Percentiles rank a stretch among this genome's conserved stretches.
Conservation (phyloP, 2,329 filamentous ascomycete species). For the Verticillium klebahnii region DNA sequence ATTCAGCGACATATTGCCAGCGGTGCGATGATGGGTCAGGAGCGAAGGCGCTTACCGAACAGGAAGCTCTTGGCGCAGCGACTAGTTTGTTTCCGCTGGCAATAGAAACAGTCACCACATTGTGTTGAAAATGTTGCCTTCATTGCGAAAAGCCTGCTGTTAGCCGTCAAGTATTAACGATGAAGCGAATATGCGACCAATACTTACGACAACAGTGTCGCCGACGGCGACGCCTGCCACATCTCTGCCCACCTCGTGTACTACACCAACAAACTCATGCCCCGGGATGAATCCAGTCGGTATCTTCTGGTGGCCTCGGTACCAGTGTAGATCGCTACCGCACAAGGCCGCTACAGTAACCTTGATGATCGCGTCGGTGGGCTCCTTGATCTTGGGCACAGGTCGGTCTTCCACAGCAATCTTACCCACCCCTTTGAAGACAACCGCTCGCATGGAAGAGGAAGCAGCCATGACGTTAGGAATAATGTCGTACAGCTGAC, state of each 20-base stretch:
- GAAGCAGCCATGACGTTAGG: too few species aligned
- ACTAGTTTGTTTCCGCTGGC: not conserved
- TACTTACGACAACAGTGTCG: slow-evolving; percentile 17
- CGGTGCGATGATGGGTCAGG: not conserved
- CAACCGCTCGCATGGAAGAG: not conserved
- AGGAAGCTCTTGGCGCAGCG: not conserved
- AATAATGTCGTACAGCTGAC: too few species aligned
- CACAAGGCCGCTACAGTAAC: slow-evolving; percentile 30
- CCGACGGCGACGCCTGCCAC: slow-evolving; percentile 37
- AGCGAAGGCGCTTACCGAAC: not conserved
- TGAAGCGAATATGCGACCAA: too few species aligned
- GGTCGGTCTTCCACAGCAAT: slow-evolving; percentile 13
- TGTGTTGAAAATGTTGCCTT: not conserved
- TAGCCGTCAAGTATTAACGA: slow-evolving; percentile 12
- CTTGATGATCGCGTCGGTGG: slow-evolving; percentile 27
- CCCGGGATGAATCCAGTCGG: slow-evolving; percentile 34
- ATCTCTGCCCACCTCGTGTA: slow-evolving; percentile 32
- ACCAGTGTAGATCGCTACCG: slow-evolving; percentile 40
- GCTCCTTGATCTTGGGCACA: slow-evolving; percentile 9
- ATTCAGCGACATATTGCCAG: not conserved
- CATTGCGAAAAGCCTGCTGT: not conserved
- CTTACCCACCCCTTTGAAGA: not conserved
- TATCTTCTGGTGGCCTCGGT: slow-evolving; percentile 35
- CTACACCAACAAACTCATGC: slow-evolving; percentile 36
- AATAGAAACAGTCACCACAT: not conserved